A percentile compares a stretch with the other conserved stretches of the same genome.
Conservation (phyloP, 306 rosid genomes). For the Acacia crassicarpa region DNA sequence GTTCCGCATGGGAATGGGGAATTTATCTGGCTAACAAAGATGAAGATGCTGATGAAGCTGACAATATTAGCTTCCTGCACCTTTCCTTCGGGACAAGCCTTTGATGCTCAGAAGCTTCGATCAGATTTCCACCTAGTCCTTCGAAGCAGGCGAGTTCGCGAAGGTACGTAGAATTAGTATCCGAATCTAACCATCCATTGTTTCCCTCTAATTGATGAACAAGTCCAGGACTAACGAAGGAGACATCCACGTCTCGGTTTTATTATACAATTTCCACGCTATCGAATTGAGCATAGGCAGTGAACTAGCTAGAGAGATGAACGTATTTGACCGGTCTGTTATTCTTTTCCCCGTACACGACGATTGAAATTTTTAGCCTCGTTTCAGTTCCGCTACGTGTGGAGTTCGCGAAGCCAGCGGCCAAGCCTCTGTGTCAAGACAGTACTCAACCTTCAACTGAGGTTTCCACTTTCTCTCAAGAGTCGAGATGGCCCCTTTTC, state of each 20-base stretch:
- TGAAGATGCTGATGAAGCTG: conserved; percentile 1
- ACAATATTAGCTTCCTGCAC: conserved; percentile 10
- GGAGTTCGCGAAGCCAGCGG: conserved; percentile 56
- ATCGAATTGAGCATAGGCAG: not conserved
- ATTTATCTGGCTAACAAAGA: conserved; percentile 26
- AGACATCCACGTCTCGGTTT: not conserved
- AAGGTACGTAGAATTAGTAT: conserved; percentile 38
- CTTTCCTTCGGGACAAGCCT: conserved; percentile 35
- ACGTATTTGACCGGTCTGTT: not conserved
- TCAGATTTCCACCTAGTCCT: conserved; percentile 53
- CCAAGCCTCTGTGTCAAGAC: conserved; percentile 52
- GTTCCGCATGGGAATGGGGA: not conserved
- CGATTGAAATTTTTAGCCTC: not conserved
- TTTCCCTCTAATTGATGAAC: not conserved
- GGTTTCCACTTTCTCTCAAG: conserved; percentile 42
- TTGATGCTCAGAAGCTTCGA: conserved; percentile 51
- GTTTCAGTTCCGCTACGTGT: conserved; percentile 63
- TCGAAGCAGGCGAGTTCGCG: conserved; percentile 45
- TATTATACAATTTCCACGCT: not conserved
- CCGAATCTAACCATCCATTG: not conserved
- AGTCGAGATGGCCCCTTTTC: not conserved
- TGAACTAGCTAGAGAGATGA: not conserved
- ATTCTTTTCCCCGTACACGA: not conserved
- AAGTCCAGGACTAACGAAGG: not conserved
- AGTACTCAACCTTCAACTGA: conserved; percentile 40